A percentile compares a stretch with the other conserved stretches of the same genome.
phyloP scores from a whole-genome alignment of 2,329 filamentous ascomycete species.

The Chaetomiaceae sp. region DNA sequence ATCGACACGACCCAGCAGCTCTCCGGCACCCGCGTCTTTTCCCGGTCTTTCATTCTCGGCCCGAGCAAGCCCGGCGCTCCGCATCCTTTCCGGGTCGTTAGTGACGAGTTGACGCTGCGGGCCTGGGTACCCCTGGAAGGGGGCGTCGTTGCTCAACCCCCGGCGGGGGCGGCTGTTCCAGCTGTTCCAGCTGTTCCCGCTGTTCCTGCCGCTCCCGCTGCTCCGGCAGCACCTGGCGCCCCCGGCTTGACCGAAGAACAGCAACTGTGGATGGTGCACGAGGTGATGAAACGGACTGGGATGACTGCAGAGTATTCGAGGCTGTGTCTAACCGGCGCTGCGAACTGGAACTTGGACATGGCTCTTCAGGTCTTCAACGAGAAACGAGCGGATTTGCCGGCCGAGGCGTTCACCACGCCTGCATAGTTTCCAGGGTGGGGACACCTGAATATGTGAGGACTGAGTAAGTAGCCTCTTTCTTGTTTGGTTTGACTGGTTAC shows the following conservation, averaged over 20 bases:
- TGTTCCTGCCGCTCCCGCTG: background rate
- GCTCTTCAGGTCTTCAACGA: conserved; percentile 69
- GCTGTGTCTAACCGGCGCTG: conserved; percentile 69
- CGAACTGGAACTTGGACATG: conserved; percentile 72
- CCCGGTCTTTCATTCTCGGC: conserved; percentile 73
- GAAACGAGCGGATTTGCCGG: conserved; percentile 56
- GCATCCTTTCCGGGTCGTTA: conserved; percentile 57
- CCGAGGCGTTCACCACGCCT: conserved; percentile 13
- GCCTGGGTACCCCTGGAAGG: conserved; percentile 45
- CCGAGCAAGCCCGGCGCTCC: conserved; percentile 62
- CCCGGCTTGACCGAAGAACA: background rate
- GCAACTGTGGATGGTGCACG: conserved; percentile 54
- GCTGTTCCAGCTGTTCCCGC: conserved; percentile 1
- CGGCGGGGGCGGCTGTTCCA: conserved; percentile 23
- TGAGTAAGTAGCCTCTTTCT: too few species aligned
- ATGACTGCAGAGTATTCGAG: conserved; percentile 76
- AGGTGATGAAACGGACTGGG: conserved; percentile 71
- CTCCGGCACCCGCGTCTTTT: conserved; percentile 69
- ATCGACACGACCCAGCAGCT: conserved; percentile 52
- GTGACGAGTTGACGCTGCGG: conserved; percentile 71
- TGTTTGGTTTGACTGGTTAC: too few species aligned
- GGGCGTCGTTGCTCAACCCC: conserved; percentile 36
- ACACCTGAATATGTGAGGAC: too few species aligned
- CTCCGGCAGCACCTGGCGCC: background rate
- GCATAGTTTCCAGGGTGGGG: too few species aligned